Evolutionary conservation across 2,329 filamentous ascomycete genomes (phyloP).

Genomic region (Neofusicoccum sp.): DNA sequence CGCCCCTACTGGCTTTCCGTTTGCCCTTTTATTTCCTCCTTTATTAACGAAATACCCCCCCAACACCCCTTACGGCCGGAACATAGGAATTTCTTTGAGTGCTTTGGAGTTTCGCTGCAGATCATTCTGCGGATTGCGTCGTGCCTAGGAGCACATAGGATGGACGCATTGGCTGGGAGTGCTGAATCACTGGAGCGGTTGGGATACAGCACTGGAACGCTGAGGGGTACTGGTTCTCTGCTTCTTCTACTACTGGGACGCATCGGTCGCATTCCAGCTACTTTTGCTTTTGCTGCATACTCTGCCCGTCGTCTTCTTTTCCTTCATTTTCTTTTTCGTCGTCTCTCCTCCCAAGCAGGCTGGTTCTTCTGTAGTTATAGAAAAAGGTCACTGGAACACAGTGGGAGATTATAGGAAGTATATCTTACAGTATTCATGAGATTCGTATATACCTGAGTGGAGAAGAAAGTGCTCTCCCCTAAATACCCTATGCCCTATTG

Average conservation of each 20-base stretch:
- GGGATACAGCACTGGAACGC: background rate
- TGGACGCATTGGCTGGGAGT: background rate
- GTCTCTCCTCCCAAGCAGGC: background rate
- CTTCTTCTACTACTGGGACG: background rate
- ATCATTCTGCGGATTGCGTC: conserved; percentile 6
- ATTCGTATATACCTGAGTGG: background rate
- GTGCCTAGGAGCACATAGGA: background rate
- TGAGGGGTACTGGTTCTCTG: background rate
- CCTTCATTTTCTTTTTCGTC: background rate
- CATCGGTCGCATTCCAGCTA: background rate
- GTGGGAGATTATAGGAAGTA: background rate
- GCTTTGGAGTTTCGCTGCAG: conserved; percentile 7
- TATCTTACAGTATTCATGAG: background rate
- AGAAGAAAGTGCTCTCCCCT: background rate
- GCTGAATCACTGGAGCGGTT: background rate
- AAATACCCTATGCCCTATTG: no score
- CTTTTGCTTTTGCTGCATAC: background rate
- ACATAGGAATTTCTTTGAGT: conserved; percentile 6
- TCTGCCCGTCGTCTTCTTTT: background rate
- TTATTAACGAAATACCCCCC: conserved; percentile 10
- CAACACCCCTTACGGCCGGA: conserved; percentile 1
- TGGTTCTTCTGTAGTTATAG: conserved; percentile 4
- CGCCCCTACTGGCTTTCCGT: background rate
- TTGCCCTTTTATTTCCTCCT: background rate
- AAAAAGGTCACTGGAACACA: background rate